These are phyloP conservation scores for Podaxis sp. DNA, from an alignment of 768 basidiomycete genomes.

Conservation along the genomic window DNA sequence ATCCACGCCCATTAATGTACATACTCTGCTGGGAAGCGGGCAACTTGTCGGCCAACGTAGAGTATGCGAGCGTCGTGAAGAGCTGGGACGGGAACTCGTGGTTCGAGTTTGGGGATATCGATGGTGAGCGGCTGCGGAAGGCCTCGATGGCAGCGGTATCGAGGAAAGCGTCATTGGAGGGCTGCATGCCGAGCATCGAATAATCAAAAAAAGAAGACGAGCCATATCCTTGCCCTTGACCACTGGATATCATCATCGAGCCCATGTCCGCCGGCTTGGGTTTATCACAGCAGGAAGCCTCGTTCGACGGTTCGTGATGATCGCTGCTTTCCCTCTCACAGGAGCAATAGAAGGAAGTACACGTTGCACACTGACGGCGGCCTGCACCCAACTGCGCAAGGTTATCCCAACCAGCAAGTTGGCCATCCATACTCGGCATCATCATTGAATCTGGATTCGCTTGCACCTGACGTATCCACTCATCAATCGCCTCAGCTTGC, in stretches of 20 bases:
- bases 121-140: constrained; percentile 29
- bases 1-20: constrained; percentile 25
- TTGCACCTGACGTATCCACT: constrained; percentile 61
- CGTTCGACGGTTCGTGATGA: neutral
- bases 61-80: constrained; percentile 3
- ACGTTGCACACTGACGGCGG: constrained; percentile 6
- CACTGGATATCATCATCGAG: neutral
- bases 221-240: constrained; percentile 2
- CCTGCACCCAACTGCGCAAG: neutral
- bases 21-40: constrained; percentile 27
- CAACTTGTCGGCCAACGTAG: constrained; percentile 15
- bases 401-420: constrained; percentile 3
- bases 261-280: constrained; percentile 1
- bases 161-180: constrained; percentile 11
- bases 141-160: constrained; percentile 14
- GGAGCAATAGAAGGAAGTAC: constrained; percentile 14
- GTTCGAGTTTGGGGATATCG: constrained; percentile 31
- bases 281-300: constrained; percentile 8
- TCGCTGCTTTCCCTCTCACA: neutral
- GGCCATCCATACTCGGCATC: constrained; percentile 1
- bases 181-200: constrained; percentile 11
- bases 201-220: constrained; percentile 12
- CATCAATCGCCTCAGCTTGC: constrained; percentile 51
- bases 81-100: constrained; percentile 21
- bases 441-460: constrained; percentile 24